Evolutionary conservation across 1,284 basidiomycete species (phyloP), one percentile per base, ranked within the genome.

Genomic region (Pterula multifida): DNA sequence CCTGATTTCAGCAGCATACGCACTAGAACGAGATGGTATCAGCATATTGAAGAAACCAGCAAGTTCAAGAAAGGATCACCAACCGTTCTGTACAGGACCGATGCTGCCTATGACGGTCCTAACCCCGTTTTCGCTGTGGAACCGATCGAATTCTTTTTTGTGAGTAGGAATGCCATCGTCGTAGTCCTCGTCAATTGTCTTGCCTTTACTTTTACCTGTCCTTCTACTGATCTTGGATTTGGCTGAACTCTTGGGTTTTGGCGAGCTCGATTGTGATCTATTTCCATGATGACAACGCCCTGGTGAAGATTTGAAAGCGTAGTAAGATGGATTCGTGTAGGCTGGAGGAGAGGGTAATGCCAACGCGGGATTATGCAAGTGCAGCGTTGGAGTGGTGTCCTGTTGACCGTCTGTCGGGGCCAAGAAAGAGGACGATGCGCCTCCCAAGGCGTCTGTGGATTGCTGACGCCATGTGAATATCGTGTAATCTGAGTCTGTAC

Each of bases 1-100:
- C 95, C 94, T n/a, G 79, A 76, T 69, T 93, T 95, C 58, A 98
- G 75, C 26, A 93, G 73, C 92, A 97, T 96, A 12, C 90, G 81
- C 0, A 93, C 90, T 90, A 55, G 1, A 48, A 32, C 25, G 19
- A 9, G 23, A 46, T 39, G 46, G 3, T 26, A 19, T 45, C 42
- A 39, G 26, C 36, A 35, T 49, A n/a, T 61, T 45, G 36, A 50
- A 42, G 50, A 39, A 45, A 44, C 45, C 26, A 42, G 39, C 24
- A 56, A 32, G 26, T 12, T 36, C 46, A 49, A 26, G 39, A 39
- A 50, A 36, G 32, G 4, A 48, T 50, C 9, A 66, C 76, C 51
- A 53, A 90, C 90, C 90, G 65, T 90, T 83, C 54, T 85, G 72
- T 26, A 94, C 89, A 22, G 90, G 87, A 0, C 93, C 95, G 53